phyloP scores from a whole-genome alignment of 192 early-diverging fungal species.

The Podila verticillata region DNA sequence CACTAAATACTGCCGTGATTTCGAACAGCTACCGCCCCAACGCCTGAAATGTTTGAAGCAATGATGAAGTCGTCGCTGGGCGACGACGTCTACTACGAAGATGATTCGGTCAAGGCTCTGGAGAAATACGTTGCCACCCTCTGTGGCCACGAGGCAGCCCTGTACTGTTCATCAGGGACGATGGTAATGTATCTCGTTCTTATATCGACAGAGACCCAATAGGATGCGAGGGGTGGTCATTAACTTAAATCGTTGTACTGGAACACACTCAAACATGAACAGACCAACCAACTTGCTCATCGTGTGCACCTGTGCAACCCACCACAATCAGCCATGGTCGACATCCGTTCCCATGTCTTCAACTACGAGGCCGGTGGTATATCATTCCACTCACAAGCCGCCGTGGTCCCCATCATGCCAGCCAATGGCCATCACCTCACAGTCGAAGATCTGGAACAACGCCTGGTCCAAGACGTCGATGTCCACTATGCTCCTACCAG shows the following conservation, averaged over 20 bases:
- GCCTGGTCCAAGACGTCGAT: conserved; percentile 69
- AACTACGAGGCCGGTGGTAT: conserved; percentile 84
- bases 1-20: neutral
- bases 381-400: conserved; percentile 78
- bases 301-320: conserved; percentile 77
- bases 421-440: conserved; percentile 69
- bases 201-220: no score
- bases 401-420: conserved; percentile 69
- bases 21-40: conserved; percentile 58
- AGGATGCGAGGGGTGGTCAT: conserved; percentile 26
- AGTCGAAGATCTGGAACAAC: conserved; percentile 60
- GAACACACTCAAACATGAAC: conserved; percentile 19
- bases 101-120: conserved; percentile 74
- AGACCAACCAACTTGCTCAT: conserved; percentile 86
- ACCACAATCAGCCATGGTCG: conserved; percentile 81
- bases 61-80: conserved; percentile 64
- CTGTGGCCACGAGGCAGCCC: conserved; percentile 78
- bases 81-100: conserved; percentile 75
- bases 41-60: conserved; percentile 65
- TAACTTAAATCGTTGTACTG: conserved; percentile 3
- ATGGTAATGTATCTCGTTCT: conserved; percentile 56
- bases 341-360: conserved; percentile 80
- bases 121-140: conserved; percentile 74
- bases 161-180: conserved; percentile 84
- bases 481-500: conserved; percentile 81